Base-by-base conservation (phyloP, 148 eudicot genomes). In the Cornus kousa region DNA sequence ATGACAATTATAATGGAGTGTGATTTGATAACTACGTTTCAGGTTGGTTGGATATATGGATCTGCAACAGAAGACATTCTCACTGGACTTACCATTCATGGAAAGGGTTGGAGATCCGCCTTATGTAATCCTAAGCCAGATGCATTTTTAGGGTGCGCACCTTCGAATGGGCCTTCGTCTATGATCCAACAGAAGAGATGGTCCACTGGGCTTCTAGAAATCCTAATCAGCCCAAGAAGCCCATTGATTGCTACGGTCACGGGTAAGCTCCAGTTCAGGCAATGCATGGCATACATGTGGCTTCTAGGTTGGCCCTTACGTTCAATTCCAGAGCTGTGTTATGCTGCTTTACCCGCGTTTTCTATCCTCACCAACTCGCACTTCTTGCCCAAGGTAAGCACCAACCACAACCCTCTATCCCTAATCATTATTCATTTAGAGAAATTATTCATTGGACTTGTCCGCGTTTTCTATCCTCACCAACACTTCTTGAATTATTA, bases 21-120 rank as follows among this genome's bases (percentile, higher is more conserved):
- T 33, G 37, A 33, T 33, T 33, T 33, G 37, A 3, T 33, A 33
- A 33, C 37, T 33, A 33, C 37, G 37, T 33, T 28, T 3, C 80
- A 86, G 88, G 65, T 83, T 24, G 88, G 86, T 37, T 83, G 76
- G 86, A 65, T 74, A 14, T 86, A 86, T 59, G 88, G 88, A 78
- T 80, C 86, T 1, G n/a, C 82, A 31, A 70, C 82, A 2, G 88
- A 86, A 69, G 88, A 86, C 68, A 9, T 83, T 4, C 67, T 74
- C 13, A 86, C 88, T 0, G 88, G 88, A 35, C 59, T 83, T 11
- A 50, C 35, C 23, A 86, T 86, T 37, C 88, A 83, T 9, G 77
- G 48, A 2, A 79, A 71, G 32, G 88, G 88, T 3, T 86, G 86
- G 88, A 76, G 50, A 75, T 78, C 88, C 1, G 19, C 33, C 19